Base-by-base conservation (phyloP, 225 moss, liverwort and hornwort species). In the Polytrichum formosum region DNA sequence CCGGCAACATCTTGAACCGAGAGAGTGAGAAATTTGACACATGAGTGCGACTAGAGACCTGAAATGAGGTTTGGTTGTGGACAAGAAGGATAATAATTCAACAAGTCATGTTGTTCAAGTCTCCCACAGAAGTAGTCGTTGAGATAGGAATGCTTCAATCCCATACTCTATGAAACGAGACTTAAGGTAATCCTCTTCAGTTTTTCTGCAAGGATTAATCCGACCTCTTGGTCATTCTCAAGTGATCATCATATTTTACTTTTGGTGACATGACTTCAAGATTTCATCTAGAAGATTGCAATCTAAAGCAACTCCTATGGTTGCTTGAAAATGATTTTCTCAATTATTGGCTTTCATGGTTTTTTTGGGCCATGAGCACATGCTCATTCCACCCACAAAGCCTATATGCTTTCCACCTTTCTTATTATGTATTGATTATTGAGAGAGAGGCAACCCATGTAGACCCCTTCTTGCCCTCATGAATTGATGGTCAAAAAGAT, bases 101-200 rank as follows among this genome's bases (percentile, higher is more conserved):
- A 53, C 64, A 81, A 26, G 58, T 78, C 68, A 0, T 4, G 70
- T 56, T 84, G 81, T 64, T 67, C 35, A 70, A 70, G 74, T 37
- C 68, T 55, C 35, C 73, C 68, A 21, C 65, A 70, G 28, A 73
- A 65, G 26, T 70, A 73, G 26, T 81, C 81, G 18, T 27, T 67
- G 29, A 84, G 69, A 53, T 26, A 78, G 20, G 81, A 78, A 21
- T 63, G 6, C 4, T 37, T 60, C 53, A 84, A 55, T 26, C 73
- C 81, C 56, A 84, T 53, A 55, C 65, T 71, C 84, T 81, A 81
- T 6, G 84, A 81, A 58, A 84, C 61, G 56, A 84, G 84, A 63
- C 75, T 73, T 26, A 73, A 77, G 7, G 55, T 72, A 81, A 26
- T 81, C 73, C 61, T 84, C 81, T 59, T 84, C 84, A 33, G 65